Conservation (phyloP, 176 grass and related monocot species). For the Ensete glaucum region DNA sequence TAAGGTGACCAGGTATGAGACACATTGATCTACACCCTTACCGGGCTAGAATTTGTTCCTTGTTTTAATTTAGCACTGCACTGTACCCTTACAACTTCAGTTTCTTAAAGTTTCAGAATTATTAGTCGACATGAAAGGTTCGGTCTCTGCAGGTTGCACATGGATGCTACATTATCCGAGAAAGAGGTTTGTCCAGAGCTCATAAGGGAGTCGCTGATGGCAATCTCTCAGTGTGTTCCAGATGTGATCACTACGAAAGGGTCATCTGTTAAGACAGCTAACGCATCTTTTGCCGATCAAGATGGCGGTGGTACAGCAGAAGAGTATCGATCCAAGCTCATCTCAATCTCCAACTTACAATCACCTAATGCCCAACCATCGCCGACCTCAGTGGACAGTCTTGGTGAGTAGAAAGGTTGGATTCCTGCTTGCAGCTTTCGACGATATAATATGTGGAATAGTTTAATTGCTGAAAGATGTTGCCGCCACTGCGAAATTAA, state of each 20-base stretch:
- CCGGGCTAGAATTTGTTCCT: too few relatives aligned
- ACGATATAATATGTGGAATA: neutral
- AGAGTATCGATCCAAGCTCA: neutral
- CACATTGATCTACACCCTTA: too few relatives aligned
- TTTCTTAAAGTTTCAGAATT: neutral
- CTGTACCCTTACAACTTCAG: neutral
- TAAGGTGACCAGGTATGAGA: too few relatives aligned
- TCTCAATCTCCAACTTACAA: slow-evolving; percentile 7
- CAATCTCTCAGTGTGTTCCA: neutral
- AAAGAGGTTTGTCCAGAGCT: neutral
- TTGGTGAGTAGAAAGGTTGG: neutral
- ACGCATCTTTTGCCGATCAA: neutral
- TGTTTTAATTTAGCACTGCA: too few relatives aligned
- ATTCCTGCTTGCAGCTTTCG: neutral
- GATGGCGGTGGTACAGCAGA: neutral
- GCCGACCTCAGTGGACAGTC: neutral
- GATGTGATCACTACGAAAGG: neutral
- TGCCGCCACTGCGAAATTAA: neutral
- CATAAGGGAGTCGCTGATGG: neutral
- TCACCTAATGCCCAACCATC: neutral
- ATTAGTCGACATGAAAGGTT: neutral
- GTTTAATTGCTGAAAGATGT: neutral
- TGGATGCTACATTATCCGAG: neutral
- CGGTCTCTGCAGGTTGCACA: neutral
- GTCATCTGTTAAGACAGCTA: neutral